phyloP scores from a whole-genome alignment of 83 land plant species.

The Thuja plicata region DNA sequence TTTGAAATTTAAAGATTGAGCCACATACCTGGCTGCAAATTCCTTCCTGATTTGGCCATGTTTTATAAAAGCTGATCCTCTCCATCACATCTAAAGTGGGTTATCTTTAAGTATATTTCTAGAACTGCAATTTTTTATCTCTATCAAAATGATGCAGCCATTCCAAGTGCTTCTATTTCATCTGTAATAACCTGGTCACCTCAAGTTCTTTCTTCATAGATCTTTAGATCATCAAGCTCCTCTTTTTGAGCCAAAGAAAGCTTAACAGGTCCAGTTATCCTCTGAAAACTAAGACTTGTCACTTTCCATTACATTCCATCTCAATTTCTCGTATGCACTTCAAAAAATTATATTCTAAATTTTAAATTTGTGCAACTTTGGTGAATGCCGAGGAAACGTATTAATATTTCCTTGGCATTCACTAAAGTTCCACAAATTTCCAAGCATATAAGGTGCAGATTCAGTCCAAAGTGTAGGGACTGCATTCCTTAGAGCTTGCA shows the following conservation, averaged over 20 bases:
- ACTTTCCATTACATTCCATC: background rate
- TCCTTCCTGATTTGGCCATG: background rate
- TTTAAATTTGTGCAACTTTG: no score
- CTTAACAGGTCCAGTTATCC: background rate
- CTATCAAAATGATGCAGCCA: background rate
- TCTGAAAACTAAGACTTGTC: background rate
- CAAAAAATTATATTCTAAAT: no score
- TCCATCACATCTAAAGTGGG: background rate
- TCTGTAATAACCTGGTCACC: background rate
- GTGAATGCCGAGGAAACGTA: no score
- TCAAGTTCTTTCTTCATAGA: background rate
- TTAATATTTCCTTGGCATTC: no score
- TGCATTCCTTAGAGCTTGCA: no score
- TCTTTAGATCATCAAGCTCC: background rate
- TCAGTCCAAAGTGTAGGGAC: no score
- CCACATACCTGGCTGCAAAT: no score
- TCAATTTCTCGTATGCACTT: background rate
- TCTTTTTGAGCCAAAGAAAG: background rate
- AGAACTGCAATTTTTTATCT: background rate
- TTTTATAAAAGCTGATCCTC: background rate
- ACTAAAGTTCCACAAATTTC: no score
- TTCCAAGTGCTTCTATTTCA: background rate
- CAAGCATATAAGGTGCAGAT: no score
- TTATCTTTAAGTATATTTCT: background rate
- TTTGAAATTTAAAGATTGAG: no score